Conservation (phyloP, 2,329 filamentous ascomycete species). For the Chaetomium strumarium region DNA sequence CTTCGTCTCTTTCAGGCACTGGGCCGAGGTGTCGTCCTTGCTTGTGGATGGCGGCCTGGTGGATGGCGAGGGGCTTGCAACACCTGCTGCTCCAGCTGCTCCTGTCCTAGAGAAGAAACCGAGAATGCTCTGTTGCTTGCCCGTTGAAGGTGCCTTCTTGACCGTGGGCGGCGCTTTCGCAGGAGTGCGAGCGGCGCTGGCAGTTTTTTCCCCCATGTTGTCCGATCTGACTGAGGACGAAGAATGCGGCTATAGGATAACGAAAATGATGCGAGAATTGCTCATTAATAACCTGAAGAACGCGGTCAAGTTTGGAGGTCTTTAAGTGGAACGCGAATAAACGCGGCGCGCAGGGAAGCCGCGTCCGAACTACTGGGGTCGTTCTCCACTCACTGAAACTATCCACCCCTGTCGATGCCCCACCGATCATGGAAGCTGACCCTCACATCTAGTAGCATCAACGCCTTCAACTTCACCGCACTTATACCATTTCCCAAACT, state of each 20-base stretch:
- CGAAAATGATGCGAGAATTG: no score
- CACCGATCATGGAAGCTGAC: no score
- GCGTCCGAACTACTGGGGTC: slow-evolving; percentile 15
- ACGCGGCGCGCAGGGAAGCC: slow-evolving; percentile 21
- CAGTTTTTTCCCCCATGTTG: slow-evolving; percentile 28
- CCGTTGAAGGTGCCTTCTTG: slow-evolving; percentile 42
- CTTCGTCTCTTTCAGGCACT: slow-evolving; percentile 41
- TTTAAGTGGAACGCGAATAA: slow-evolving; percentile 22
- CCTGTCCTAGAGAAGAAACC: slow-evolving; percentile 70
- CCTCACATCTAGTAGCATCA: no score
- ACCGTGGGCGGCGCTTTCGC: slow-evolving; percentile 30
- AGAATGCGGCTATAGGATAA: no score
- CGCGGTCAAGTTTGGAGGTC: background rate
- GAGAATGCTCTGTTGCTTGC: slow-evolving; percentile 66
- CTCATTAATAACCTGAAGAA: background rate
- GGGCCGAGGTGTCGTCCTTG: slow-evolving; percentile 28
- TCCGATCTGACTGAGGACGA: background rate
- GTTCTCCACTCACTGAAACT: no score
- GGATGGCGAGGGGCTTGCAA: slow-evolving; percentile 25
- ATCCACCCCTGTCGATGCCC: no score
- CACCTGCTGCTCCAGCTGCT: slow-evolving; percentile 34
- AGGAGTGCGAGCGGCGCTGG: slow-evolving; percentile 31
- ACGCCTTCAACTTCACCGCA: no score
- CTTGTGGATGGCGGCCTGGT: slow-evolving; percentile 25
- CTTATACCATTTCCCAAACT: no score